Evolutionary conservation across 768 basidiomycete species (phyloP).

Genomic region (Hygrophorus russula): DNA sequence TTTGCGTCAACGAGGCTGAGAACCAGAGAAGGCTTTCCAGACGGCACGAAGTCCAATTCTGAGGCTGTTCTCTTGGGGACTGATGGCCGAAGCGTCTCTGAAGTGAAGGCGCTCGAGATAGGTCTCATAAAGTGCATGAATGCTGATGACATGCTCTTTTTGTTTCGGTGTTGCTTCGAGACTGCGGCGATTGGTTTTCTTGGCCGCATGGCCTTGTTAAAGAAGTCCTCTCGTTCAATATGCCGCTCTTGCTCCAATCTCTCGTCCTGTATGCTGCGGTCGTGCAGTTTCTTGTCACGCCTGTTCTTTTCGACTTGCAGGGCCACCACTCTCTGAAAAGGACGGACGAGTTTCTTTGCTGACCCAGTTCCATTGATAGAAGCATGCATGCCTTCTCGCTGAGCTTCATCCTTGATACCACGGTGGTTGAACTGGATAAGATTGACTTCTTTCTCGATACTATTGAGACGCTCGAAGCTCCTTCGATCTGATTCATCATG

Average conservation of each 20-base stretch:
- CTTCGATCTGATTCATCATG: constrained; percentile 50
- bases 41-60: constrained; percentile 65
- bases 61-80: constrained; percentile 47
- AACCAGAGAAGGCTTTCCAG: constrained; percentile 66
- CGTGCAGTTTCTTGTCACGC: constrained; percentile 59
- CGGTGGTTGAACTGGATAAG: constrained; percentile 58
- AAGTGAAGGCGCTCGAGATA: constrained; percentile 75
- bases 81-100: constrained; percentile 38
- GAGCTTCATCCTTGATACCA: constrained; percentile 65
- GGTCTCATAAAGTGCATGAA: constrained; percentile 85
- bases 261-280: constrained; percentile 66
- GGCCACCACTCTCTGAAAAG: constrained; percentile 53
- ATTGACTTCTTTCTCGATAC: constrained; percentile 60
- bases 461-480: constrained; percentile 67
- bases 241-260: constrained; percentile 59
- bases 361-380: constrained; percentile 31
- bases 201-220: constrained; percentile 66
- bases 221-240: constrained; percentile 65
- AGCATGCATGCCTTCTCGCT: constrained; percentile 45
- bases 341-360: constrained; percentile 44
- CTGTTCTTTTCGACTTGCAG: constrained; percentile 75
- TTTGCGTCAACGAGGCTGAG: constrained; percentile 65
- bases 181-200: constrained; percentile 30
- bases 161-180: constrained; percentile 72
- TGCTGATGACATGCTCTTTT: constrained; percentile 77